Base-by-base conservation (phyloP, 345 rosid genomes). In the Salix suchowensis region DNA sequence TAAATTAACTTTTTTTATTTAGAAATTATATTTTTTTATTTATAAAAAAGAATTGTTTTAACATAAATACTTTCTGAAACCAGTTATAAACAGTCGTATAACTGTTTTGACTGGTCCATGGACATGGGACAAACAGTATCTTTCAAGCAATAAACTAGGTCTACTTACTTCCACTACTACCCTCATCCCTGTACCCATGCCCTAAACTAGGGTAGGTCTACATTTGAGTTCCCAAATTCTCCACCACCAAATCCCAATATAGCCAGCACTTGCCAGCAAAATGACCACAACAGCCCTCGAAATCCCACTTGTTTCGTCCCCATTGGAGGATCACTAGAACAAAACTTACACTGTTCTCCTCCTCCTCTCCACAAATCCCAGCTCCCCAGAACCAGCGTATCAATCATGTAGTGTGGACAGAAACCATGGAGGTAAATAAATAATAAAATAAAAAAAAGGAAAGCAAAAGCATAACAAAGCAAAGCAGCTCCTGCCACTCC, bases 401-500 rank as follows among this genome's bases (percentile, higher is more conserved):
- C 19, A 13, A 26, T 65, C 36, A 28, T 65, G 26, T 11, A 0
- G 66, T 24, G 24, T 2, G 32, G 34, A 32, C 4, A 62, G 82
- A 73, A 64, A 42, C 74, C 71, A 60, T 52, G 74, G 54, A 2
- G 46, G 4, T 42, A 42, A 11, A 42, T 42, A 42, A 40, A 37
- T 37, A 68, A 68, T 40, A 14, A 26, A 37, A 26, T 26, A 26
- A 74, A 80, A 48, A 48, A 40, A 28, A 55, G 67, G n/a, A 81
- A 81, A 84, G 78, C 86, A 72, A 84, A 81, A 78, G 80, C 72
- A 21, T 62, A 60, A 7, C 34, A 16, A 14, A 15, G 52, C 71
- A 37, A 34, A 67, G 42, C 46, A 19, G 42, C 11, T 15, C 21
- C 68, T 30, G 7, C 37, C 24, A 0, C 61, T 28, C 67, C 19